Percentiles rank a stretch among this genome's conserved stretches.
phyloP scores from a whole-genome alignment of 768 basidiomycete species.

The Termitomyces sp. region DNA sequence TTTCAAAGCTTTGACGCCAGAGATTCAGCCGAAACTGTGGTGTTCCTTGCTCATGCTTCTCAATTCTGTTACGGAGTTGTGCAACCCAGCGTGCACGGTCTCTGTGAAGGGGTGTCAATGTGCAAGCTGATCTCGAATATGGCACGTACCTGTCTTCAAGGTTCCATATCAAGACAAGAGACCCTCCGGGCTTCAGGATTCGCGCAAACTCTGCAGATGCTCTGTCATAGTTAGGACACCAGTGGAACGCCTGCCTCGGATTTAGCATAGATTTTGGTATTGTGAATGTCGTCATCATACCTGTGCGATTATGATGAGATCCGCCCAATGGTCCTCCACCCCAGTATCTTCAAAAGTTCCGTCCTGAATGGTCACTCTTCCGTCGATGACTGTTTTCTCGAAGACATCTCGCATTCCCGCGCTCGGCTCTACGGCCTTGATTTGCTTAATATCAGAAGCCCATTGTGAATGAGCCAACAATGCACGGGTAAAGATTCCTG shows the following conservation, averaged over 20 bases:
- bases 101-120: constrained; percentile 23
- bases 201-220: constrained; percentile 75
- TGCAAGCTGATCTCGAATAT: neutral
- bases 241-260: constrained; percentile 69
- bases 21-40: constrained; percentile 78
- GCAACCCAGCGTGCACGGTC: constrained; percentile 68
- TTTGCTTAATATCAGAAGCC: constrained; percentile 39
- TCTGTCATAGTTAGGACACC: constrained; percentile 75
- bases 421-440: constrained; percentile 80
- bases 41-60: constrained; percentile 61
- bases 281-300: constrained; percentile 23
- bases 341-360: constrained; percentile 67
- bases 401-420: constrained; percentile 81
- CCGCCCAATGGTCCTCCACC: constrained; percentile 65
- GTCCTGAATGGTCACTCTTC: constrained; percentile 46
- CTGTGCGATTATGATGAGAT: constrained; percentile 75
- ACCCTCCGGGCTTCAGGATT: constrained; percentile 71
- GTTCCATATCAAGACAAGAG: constrained; percentile 83
- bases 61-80: constrained; percentile 61
- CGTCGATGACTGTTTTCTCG: constrained; percentile 44
- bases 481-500: constrained; percentile 85
- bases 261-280: neutral
- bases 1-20: constrained; percentile 70
- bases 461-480: constrained; percentile 60
- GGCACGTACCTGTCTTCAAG: constrained; percentile 66